Evolutionary conservation across 148 eudicot genomes (phyloP), one percentile per base, ranked within the genome.

Genomic region (Spergularia bocconei): DNA sequence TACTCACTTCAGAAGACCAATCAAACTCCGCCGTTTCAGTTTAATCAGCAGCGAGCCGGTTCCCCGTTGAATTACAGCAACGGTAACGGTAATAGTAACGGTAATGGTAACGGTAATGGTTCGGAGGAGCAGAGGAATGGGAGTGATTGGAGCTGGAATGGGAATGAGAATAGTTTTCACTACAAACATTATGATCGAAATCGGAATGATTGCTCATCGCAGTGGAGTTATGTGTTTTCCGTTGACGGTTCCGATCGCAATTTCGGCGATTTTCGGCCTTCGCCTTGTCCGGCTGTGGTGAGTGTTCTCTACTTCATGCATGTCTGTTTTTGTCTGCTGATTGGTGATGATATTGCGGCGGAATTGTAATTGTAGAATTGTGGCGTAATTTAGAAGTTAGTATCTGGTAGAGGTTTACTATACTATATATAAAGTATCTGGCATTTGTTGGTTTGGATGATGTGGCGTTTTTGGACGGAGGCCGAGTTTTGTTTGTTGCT

Each of bases 191-290:
- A 66, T 70, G 79, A 59, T 76, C 80, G 77, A 51, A 63, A 72
- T 21, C 66, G 11, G 41, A 74, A 52, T n/a, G 66, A 57, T 71
- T 74, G 54, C 21, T 69, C 78, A 11, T 69, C 78, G 13, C 79
- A 79, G 75, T 80, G 52, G 13, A 78, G 55, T 76, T 67, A 77
- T 69, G 81, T 73, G 77, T 69, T 83, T 39, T 74, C 82, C 0
- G 82, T 85, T 67, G 83, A 86, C n/a, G 89, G 81, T 13, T 75
- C 82, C 12, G 77, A 75, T 62, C 72, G 78, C 29, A 82, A 75
- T 14, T 59, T 82, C 14, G 84, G 70, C 39, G 85, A 72, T 11
- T 71, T 80, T 55, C 86, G 86, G 80, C 77, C 81, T 39, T 69
- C 87, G 13, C 62, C 78, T 6, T 75, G 75, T 80, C 77, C 89